Evolutionary conservation across 371 early-diverging fungal genomes (phyloP), one percentile per base, ranked within the genome.

Genomic region (Mucor indicus): DNA sequence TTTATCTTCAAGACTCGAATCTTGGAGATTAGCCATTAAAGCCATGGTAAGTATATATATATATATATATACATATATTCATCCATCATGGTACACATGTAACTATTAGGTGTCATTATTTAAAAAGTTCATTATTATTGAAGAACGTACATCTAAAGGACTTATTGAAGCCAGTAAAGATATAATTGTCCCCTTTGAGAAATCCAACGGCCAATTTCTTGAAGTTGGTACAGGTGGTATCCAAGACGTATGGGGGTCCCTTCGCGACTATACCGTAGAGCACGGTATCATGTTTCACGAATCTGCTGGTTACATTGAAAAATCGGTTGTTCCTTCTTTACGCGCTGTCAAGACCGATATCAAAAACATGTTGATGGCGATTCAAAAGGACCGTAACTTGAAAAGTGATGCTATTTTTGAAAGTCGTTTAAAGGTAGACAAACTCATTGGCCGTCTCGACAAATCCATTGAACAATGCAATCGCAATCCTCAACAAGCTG

Each of bases 201-300:
- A 66, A 9, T 49, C 54, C 13, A 50, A 54, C 32, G 62, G 64
- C 12, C 71, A 70, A 29, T 72, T 72, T 20, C 45, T 72, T 25
- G 66, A 64, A 43, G 33, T 45, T 1, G 49, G 49, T 2, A 11
- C 32, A 35, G 73, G 73, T 15, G 77, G 77, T 19, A 59, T 72
- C 15, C 77, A 72, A 46, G 67, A 68, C n/a, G 62, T 76, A 2
- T 76, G 70, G 70, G 49, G 48, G 1, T 43, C 73, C 0, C 50
- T 68, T 31, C 64, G 71, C 4, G 62, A 70, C 24, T 72, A 67
- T 36, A 30, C 73, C 1, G 35, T 66, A 30, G 62, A 72, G n/a
- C 60, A 64, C 19, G 60, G 69, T 35, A 62, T 64, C n/a, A 32
- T 61, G 1, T 71, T 69, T 32, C 66, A 72, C 39, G 71, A 72